Base-by-base conservation (phyloP, 345 rosid species). In the Fremontodendron californicum region DNA sequence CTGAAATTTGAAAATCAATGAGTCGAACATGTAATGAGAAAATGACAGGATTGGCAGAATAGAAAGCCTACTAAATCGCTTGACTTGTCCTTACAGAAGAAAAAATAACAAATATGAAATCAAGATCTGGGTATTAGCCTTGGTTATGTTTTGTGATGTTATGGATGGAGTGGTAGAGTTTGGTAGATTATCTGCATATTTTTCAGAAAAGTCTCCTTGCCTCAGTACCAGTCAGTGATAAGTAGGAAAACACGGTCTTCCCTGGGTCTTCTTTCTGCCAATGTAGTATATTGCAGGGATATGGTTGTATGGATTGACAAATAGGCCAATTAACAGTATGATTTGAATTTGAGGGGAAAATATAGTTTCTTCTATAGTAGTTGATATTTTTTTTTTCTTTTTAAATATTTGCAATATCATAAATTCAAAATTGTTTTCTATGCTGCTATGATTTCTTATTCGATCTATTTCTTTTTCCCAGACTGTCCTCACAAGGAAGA, bases 401-500 rank as follows among this genome's bases (percentile, higher is more conserved):
- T 51, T 15, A n/a, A 45, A 60, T 74, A 55, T 54, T 37, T 42
- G 51, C 67, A 52, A 42, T 63, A 35, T 61, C 33, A 39, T 70
- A 35, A 13, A 61, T 31, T 62, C 37, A 62, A 19, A 42, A 70
- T 69, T 75, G 23, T 21, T 40, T 10, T 64, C 55, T 48, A 45
- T 19, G 69, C 29, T 74, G 58, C 37, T 16, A 11, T 48, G 19
- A 21, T 13, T 2, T 75, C 19, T 75, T 76, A 46, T 63, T 73
- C 23, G 54, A 73, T 76, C 18, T 39, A 58, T 77, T 76, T 81
- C 35, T 37, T 54, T 75, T 65, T 73, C 9, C 19, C 88, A 95
- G 99, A 85, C 89, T 80, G 77, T 95, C 70, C 86, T 95, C 66
- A 92, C 91, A 15, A 91, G 99, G 75, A 92, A 85, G 82, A 95